Percentiles rank a stretch among this genome's conserved stretches.
Evolutionary conservation across 129 eudicot species (phyloP).

Genomic region (Erigeron canadensis): DNA sequence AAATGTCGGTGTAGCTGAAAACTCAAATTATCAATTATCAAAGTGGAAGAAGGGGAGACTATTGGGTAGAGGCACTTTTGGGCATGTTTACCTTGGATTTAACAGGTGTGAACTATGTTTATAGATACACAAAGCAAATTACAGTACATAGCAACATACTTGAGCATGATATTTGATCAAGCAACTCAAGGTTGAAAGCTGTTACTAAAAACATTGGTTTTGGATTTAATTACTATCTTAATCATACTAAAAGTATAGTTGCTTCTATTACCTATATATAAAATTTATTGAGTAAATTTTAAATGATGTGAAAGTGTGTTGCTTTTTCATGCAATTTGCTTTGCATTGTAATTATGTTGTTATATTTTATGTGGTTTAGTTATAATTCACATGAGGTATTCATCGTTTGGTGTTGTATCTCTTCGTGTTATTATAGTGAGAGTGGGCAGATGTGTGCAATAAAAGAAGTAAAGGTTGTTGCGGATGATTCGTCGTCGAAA

Average conservation of each 20-base stretch:
- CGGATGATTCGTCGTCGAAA: conserved; percentile 75
- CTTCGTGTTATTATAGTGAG: conserved; percentile 46
- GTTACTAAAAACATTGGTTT: not conserved
- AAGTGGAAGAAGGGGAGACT: conserved; percentile 89
- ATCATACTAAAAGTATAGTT: not conserved
- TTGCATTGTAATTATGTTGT: not conserved
- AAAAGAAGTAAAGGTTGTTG: conserved; percentile 70
- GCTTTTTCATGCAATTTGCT: not conserved
- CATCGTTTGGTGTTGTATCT: conserved; percentile 15
- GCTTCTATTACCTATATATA: not conserved
- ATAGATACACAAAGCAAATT: not conserved
- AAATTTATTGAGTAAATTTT: not conserved
- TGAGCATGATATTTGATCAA: not conserved
- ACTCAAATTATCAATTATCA: conserved; percentile 36
- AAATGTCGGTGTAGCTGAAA: conserved; percentile 35
- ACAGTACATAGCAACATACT: not conserved
- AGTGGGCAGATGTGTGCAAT: conserved; percentile 95
- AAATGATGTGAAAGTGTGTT: not conserved
- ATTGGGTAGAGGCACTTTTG: conserved; percentile 94
- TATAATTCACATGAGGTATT: conserved; percentile 4
- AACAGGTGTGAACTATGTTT: conserved; percentile 49
- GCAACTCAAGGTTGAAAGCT: not conserved
- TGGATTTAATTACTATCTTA: no score
- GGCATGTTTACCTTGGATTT: conserved; percentile 89
- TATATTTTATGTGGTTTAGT: not conserved